A percentile compares a stretch with the other conserved stretches of the same genome.
These are phyloP conservation scores for Spirogloea muscicola DNA, from an alignment of 139 green algal species.

Conservation along the genomic window DNA sequence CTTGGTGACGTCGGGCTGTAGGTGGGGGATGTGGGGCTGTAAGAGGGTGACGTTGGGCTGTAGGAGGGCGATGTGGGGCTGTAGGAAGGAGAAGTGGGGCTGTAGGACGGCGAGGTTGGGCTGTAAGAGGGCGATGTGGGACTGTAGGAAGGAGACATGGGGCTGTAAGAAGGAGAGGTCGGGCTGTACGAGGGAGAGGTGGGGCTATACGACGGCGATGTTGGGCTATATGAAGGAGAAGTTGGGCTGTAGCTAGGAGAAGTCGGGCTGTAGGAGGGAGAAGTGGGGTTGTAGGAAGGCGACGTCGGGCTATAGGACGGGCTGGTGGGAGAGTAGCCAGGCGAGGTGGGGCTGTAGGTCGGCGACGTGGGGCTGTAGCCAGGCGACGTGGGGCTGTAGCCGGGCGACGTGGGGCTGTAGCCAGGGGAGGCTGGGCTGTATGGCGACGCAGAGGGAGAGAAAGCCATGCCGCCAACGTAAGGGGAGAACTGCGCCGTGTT, in stretches of 20 bases:
- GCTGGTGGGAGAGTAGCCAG: constrained; percentile 56
- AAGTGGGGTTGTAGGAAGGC: constrained; percentile 66
- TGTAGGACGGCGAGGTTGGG: constrained; percentile 48
- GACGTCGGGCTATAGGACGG: constrained; percentile 28
- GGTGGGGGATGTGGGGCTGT: constrained; percentile 58
- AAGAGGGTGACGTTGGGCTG: constrained; percentile 56
- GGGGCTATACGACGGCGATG: constrained; percentile 41
- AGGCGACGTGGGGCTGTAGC: constrained; percentile 52
- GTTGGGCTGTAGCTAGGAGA: constrained; percentile 52
- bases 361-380: constrained; percentile 66
- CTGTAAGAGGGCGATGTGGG: too few species aligned
- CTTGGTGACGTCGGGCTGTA: constrained; percentile 63
- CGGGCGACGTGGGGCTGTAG: constrained; percentile 34
- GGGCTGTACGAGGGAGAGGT: constrained; percentile 49
- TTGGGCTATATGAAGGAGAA: constrained; percentile 58
- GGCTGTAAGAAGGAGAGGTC: constrained; percentile 52
- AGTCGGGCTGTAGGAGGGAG: constrained; percentile 62
- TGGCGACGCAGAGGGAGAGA: constrained; percentile 29
- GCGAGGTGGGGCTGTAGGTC: constrained; percentile 44
- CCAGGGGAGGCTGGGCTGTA: constrained; percentile 48
- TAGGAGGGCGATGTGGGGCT: constrained; percentile 57
- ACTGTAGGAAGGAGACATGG: too few species aligned
- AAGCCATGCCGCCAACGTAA: constrained; percentile 8
- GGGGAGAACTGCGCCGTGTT: constrained; percentile 50
- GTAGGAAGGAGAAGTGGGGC: constrained; percentile 53